Conservation (phyloP, 805 yeast genomes). For the Saturnispora hagleri region DNA sequence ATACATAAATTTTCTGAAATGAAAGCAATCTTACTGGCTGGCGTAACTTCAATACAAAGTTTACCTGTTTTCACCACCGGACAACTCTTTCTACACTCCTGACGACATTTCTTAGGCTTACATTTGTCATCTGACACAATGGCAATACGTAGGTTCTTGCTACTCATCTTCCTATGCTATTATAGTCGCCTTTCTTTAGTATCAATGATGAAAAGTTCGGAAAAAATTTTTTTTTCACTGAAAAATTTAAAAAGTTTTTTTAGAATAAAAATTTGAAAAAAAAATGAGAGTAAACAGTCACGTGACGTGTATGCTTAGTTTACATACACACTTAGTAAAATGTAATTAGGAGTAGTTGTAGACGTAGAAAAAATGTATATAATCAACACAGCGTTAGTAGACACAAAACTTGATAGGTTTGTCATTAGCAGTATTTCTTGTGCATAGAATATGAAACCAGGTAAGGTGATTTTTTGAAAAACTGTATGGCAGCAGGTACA, state of each 20-base stretch:
- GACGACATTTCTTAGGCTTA: slow-evolving; percentile 97
- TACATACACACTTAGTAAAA: no score
- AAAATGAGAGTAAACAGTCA: background rate
- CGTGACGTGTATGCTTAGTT: background rate
- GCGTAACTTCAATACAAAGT: slow-evolving; percentile 92
- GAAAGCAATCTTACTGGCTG: slow-evolving; percentile 85
- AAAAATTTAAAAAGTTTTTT: slow-evolving; percentile 1
- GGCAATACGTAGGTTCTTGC: slow-evolving; percentile 72
- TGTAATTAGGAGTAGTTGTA: background rate
- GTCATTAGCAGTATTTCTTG: no score
- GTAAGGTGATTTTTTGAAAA: background rate
- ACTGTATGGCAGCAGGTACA: background rate
- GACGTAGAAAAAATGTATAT: background rate
- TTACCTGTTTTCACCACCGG: slow-evolving; percentile 98
- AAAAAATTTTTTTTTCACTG: background rate
- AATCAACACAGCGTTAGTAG: background rate
- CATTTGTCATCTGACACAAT: slow-evolving; percentile 91
- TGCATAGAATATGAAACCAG: background rate
- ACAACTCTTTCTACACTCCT: slow-evolving; percentile 94
- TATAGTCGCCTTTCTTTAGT: background rate
- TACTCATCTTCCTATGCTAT: slow-evolving; percentile 22
- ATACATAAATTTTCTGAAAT: slow-evolving; percentile 91
- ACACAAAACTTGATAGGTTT: background rate
- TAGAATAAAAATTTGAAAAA: background rate
- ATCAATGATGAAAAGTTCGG: background rate